A percentile compares a stretch with the other conserved stretches of the same genome.
These are phyloP conservation scores for Paramecium sexaurelia DNA, from an alignment of 73 alveolate genomes.

Conservation along the genomic window DNA sequence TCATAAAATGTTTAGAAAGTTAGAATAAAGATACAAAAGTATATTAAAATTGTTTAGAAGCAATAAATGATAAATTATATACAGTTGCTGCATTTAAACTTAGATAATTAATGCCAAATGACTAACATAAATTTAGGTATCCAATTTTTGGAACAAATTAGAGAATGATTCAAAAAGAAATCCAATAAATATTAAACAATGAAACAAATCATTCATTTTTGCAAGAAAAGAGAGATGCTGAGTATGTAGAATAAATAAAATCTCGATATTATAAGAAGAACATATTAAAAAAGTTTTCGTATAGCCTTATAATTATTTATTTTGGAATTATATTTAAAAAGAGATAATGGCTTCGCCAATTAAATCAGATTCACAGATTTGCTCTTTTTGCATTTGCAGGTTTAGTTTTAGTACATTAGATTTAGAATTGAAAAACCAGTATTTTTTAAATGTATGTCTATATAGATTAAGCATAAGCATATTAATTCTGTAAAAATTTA, in stretches of 20 bases:
- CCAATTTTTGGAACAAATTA: not conserved
- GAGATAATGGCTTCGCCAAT: not conserved
- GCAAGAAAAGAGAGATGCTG: not conserved
- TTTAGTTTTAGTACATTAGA: not conserved
- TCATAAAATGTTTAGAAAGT: not conserved
- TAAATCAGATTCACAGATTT: not conserved
- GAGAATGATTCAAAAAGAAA: not conserved
- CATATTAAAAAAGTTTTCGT: not conserved
- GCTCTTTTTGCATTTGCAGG: not conserved
- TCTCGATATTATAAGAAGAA: not conserved
- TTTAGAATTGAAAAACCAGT: too few species aligned
- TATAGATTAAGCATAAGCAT: too few species aligned
- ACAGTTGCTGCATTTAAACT: not conserved
- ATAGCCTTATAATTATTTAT: not conserved
- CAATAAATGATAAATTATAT: constrained; percentile 10
- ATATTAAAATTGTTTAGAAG: not conserved
- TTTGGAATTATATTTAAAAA: not conserved
- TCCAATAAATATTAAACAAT: not conserved
- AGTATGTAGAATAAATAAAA: not conserved
- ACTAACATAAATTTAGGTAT: not conserved
- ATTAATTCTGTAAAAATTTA: too few species aligned
- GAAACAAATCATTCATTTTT: not conserved
- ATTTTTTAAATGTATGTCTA: too few species aligned
- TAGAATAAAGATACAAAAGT: not conserved
- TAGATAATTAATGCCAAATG: not conserved